phyloP scores from a whole-genome alignment of 2,329 filamentous ascomycete genomes.

The Ophiostoma perfectum region DNA sequence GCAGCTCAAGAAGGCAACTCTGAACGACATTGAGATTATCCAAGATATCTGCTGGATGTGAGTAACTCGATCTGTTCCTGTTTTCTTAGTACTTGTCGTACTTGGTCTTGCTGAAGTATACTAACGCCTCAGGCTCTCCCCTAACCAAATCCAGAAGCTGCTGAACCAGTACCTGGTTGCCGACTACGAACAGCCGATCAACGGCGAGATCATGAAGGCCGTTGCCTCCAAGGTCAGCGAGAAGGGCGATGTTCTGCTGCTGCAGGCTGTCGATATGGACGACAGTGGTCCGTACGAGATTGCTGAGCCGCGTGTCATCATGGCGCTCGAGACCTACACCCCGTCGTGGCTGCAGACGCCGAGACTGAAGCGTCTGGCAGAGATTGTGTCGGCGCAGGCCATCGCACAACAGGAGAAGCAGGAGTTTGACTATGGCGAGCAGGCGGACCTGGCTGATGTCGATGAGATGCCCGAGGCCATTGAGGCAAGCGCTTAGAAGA shows the following conservation, averaged over 20 bases:
- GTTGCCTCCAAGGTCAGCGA: slow-evolving; percentile 95
- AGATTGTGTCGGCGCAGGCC: slow-evolving; percentile 94
- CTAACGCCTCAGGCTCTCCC: slow-evolving; percentile 66
- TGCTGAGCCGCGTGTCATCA: slow-evolving; percentile 91
- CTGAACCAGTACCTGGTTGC: slow-evolving; percentile 98
- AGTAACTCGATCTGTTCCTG: slow-evolving; percentile 40
- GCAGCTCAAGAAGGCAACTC: slow-evolving; percentile 95
- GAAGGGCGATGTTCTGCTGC: slow-evolving; percentile 91
- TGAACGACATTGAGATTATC: slow-evolving; percentile 99
- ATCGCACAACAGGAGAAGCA: slow-evolving; percentile 91
- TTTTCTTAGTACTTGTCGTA: too few relatives aligned
- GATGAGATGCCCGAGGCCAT: slow-evolving; percentile 42
- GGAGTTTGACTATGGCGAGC: slow-evolving; percentile 48
- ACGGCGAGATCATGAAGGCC: slow-evolving; percentile 99
- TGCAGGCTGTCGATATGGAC: slow-evolving; percentile 97
- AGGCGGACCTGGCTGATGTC: slow-evolving; percentile 47
- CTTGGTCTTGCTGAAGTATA: too few relatives aligned
- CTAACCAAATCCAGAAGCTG: slow-evolving; percentile 98
- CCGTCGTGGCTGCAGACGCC: slow-evolving; percentile 98
- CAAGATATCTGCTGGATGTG: slow-evolving; percentile 99
- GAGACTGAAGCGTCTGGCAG: slow-evolving; percentile 88
- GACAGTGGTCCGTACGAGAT: slow-evolving; percentile 98
- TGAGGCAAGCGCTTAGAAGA: slow-evolving; percentile 37
- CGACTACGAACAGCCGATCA: slow-evolving; percentile 98
- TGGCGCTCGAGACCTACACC: slow-evolving; percentile 94